Percentiles rank a stretch among this genome's conserved stretches.
Conservation (phyloP, 2,329 filamentous ascomycete genomes). For the Pseudophaeomoniella oleicola region DNA sequence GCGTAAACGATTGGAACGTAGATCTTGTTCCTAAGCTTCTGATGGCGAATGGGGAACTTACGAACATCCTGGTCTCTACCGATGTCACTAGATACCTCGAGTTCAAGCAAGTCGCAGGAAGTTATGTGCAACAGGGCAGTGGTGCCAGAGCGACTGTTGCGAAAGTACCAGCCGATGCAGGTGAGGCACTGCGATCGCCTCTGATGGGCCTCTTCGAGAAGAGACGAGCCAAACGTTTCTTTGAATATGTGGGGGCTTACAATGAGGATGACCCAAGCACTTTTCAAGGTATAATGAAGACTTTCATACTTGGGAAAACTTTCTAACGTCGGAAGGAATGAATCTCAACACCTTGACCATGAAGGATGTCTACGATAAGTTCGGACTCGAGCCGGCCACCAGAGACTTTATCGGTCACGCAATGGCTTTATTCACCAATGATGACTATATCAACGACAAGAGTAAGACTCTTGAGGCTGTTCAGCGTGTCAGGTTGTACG, state of each 20-base stretch:
- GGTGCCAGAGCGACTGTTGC: slow-evolving; percentile 79
- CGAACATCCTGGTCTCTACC: slow-evolving; percentile 95
- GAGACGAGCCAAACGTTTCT: slow-evolving; percentile 87
- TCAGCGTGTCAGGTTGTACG: slow-evolving; percentile 86
- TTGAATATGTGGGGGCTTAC: slow-evolving; percentile 87
- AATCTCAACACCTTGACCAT: slow-evolving; percentile 68
- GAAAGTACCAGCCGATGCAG: slow-evolving; percentile 89
- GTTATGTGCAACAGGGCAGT: slow-evolving; percentile 82
- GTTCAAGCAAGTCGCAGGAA: slow-evolving; percentile 89
- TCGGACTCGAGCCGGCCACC: slow-evolving; percentile 75
- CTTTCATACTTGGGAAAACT: background rate
- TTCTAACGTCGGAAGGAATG: slow-evolving; percentile 45
- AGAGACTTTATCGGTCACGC: slow-evolving; percentile 95
- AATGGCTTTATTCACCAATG: slow-evolving; percentile 90
- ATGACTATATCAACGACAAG: slow-evolving; percentile 63
- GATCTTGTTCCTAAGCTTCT: slow-evolving; percentile 96
- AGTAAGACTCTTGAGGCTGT: slow-evolving; percentile 74
- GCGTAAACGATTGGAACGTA: slow-evolving; percentile 98
- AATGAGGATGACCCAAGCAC: slow-evolving; percentile 66
- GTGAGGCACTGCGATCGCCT: slow-evolving; percentile 78
- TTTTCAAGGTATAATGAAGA: slow-evolving; percentile 62
- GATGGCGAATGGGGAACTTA: slow-evolving; percentile 96
- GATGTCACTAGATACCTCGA: slow-evolving; percentile 80
- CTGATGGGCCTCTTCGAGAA: slow-evolving; percentile 98
- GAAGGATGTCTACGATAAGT: slow-evolving; percentile 99